A percentile compares a stretch with the other conserved stretches of the same genome.
These are phyloP conservation scores for Rhododendron ferrugineum DNA, from an alignment of 148 eudicot genomes.

Conservation along the genomic window DNA sequence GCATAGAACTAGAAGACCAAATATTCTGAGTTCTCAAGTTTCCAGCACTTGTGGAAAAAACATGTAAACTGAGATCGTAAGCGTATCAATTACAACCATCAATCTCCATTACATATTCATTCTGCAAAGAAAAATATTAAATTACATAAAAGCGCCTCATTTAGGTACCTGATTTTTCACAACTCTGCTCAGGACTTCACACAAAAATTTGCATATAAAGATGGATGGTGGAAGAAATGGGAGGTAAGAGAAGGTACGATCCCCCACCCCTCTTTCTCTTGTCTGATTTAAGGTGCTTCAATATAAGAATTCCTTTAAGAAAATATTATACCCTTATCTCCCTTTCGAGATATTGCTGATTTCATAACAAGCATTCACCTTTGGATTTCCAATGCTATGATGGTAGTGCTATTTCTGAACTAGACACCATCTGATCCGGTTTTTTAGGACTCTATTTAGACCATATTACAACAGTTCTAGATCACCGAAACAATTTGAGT, in stretches of 20 bases:
- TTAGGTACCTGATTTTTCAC: not conserved
- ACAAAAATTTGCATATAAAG: not conserved
- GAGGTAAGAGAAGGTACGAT: not conserved
- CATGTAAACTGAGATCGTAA: not conserved
- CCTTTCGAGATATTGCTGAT: not conserved
- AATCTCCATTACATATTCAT: not conserved
- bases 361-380: not conserved
- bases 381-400: not conserved
- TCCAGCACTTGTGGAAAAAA: not conserved
- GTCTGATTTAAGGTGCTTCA: not conserved
- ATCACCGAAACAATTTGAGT: not conserved
- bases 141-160: not conserved
- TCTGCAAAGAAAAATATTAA: not conserved
- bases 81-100: not conserved
- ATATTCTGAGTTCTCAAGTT: not conserved
- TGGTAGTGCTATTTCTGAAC: conserved; percentile 2
- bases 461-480: not conserved
- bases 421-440: not conserved
- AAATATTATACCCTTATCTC: not conserved
- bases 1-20: not conserved
- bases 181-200: not conserved
- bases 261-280: not conserved
- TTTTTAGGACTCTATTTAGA: not conserved
- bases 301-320: not conserved
- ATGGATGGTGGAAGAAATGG: not conserved